Evolutionary conservation across 306 rosid genomes (phyloP).

Genomic region (Dryas octopetala): DNA sequence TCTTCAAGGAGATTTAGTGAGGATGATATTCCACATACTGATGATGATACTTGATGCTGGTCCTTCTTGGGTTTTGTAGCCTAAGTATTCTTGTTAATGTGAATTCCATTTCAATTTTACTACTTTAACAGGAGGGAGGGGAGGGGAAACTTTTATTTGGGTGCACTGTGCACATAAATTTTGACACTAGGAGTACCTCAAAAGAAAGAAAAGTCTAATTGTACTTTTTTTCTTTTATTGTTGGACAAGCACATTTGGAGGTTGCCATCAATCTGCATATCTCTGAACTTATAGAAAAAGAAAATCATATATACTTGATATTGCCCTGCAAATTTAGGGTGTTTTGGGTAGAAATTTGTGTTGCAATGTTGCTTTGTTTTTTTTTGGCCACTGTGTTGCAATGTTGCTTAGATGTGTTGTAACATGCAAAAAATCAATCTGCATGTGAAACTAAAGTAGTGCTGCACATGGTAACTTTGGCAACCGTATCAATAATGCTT

Average conservation of each 20-base stretch:
- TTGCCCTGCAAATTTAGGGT: no score
- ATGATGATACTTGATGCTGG: constrained; percentile 21
- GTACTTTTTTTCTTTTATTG: no score
- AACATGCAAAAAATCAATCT: not conserved
- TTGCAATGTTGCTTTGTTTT: no score
- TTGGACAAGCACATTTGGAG: not conserved
- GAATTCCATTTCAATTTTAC: not conserved
- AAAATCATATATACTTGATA: no score
- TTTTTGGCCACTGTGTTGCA: no score
- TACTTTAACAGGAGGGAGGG: no score
- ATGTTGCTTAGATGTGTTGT: no score
- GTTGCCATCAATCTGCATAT: no score
- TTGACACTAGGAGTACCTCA: not conserved
- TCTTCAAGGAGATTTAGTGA: constrained; percentile 59
- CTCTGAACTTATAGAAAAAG: no score
- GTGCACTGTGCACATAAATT: not conserved
- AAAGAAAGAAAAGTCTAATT: not conserved
- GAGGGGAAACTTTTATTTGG: not conserved
- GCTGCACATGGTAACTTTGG: not conserved
- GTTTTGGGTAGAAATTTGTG: no score
- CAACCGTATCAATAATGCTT: not conserved
- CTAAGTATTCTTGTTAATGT: not conserved
- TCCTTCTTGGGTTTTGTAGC: constrained; percentile 13
- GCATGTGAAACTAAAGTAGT: not conserved
- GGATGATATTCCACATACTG: constrained; percentile 15